A percentile compares a stretch with the other conserved stretches of the same genome.
phyloP scores from a whole-genome alignment of 306 rosid species.

The Oxytropis ochrocephala region DNA sequence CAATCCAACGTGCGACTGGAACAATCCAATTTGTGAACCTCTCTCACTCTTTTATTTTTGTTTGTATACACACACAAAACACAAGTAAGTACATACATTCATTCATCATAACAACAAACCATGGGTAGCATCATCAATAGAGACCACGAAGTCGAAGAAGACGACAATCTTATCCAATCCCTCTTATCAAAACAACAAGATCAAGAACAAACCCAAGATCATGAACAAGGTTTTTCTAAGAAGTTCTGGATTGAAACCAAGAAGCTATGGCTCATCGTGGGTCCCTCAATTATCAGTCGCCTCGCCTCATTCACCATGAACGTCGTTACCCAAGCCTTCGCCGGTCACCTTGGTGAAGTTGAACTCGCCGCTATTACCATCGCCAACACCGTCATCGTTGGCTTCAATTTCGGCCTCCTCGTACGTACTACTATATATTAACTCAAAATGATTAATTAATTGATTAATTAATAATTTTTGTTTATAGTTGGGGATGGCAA shows the following conservation, averaged over 20 bases:
- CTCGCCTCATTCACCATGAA: constrained; percentile 55
- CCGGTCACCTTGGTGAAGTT: constrained; percentile 69
- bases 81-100: no score
- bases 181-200: neutral
- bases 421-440: constrained; percentile 14
- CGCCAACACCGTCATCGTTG: constrained; percentile 56
- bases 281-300: constrained; percentile 74
- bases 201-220: no score
- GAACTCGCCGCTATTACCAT: constrained; percentile 67
- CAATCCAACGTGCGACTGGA: no score
- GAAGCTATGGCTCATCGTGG: constrained; percentile 68
- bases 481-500: constrained; percentile 67
- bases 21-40: no score
- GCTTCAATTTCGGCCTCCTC: constrained; percentile 77
- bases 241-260: constrained; percentile 50
- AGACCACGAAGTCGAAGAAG: neutral
- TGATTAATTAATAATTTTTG: no score
- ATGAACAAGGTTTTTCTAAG: neutral
- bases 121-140: neutral
- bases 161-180: neutral
- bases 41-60: no score
- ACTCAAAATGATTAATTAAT: no score
- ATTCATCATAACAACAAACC: no score
- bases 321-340: constrained; percentile 69
- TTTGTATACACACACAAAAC: no score